Conservation (phyloP, 306 rosid species). For the Lupinus albus region DNA sequence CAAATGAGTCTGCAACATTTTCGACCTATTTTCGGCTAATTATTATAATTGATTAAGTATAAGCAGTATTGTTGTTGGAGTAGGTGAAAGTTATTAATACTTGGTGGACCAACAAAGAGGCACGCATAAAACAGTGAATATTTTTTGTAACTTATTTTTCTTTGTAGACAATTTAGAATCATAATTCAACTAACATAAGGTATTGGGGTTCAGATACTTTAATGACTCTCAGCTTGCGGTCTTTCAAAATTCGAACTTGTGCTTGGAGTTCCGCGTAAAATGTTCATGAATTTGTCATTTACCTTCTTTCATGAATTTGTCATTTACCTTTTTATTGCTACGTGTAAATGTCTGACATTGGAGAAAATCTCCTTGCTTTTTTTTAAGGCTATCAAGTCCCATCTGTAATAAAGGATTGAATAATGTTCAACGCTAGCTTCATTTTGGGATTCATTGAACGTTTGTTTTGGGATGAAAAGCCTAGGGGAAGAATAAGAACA, state of each 20-base stretch:
- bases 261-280: background rate
- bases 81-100: conserved; percentile 45
- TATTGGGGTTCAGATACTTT: conserved; percentile 33
- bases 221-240: conserved; percentile 19
- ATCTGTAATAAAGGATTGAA: too few species aligned
- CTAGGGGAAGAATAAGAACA: too few species aligned
- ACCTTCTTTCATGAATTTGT: too few species aligned
- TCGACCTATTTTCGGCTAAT: background rate
- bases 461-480: too few species aligned
- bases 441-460: too few species aligned
- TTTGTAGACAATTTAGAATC: background rate
- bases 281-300: too few species aligned
- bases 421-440: too few species aligned
- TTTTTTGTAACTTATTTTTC: background rate
- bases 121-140: background rate
- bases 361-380: too few species aligned
- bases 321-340: too few species aligned
- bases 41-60: conserved; percentile 31
- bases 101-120: conserved; percentile 28
- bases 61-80: conserved; percentile 45
- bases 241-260: background rate
- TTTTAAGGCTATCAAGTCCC: too few species aligned
- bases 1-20: background rate
- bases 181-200: conserved; percentile 25
- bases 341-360: too few species aligned